These are phyloP conservation scores for Trichoderma koningii DNA, from an alignment of 2,329 filamentous ascomycete species.

Conservation along the genomic window DNA sequence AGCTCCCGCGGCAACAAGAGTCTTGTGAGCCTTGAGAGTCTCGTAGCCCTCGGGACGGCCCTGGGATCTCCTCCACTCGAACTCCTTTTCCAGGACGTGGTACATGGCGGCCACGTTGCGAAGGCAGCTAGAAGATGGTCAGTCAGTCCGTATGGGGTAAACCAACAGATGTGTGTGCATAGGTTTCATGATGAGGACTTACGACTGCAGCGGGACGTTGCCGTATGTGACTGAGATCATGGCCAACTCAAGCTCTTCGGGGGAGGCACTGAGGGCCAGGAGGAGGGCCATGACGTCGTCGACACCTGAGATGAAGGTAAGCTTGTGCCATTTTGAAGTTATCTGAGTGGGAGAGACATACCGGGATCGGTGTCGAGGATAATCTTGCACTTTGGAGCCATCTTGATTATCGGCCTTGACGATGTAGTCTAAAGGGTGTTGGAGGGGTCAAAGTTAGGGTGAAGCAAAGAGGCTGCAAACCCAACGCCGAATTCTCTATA, in stretches of 20 bases:
- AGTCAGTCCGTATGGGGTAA: not conserved
- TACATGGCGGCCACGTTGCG: conserved; percentile 89
- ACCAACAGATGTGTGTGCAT: not conserved
- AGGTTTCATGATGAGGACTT: conserved; percentile 30
- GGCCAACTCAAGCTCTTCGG: conserved; percentile 82
- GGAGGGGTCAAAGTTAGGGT: not conserved
- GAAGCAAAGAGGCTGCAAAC: not conserved
- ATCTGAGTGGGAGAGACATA: not conserved
- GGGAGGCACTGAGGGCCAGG: conserved; percentile 76
- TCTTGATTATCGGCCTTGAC: conserved; percentile 5
- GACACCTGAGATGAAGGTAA: conserved; percentile 55
- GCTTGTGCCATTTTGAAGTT: not conserved
- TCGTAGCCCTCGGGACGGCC: conserved; percentile 72
- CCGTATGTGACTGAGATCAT: conserved; percentile 91
- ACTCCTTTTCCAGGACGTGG: conserved; percentile 86
- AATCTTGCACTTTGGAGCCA: conserved; percentile 59
- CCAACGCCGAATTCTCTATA: too few species aligned
- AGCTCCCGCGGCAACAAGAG: conserved; percentile 83
- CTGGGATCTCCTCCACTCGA: conserved; percentile 74
- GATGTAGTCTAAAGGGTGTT: not conserved
- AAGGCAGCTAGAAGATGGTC: conserved; percentile 62
- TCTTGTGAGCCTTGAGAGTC: conserved; percentile 70
- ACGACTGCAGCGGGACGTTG: conserved; percentile 86
- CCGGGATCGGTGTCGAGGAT: conserved; percentile 85
- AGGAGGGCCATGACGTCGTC: conserved; percentile 91